Evolutionary conservation across 2,329 filamentous ascomycete genomes (phyloP).

Genomic region (Pseudogymnoascus sp.): DNA sequence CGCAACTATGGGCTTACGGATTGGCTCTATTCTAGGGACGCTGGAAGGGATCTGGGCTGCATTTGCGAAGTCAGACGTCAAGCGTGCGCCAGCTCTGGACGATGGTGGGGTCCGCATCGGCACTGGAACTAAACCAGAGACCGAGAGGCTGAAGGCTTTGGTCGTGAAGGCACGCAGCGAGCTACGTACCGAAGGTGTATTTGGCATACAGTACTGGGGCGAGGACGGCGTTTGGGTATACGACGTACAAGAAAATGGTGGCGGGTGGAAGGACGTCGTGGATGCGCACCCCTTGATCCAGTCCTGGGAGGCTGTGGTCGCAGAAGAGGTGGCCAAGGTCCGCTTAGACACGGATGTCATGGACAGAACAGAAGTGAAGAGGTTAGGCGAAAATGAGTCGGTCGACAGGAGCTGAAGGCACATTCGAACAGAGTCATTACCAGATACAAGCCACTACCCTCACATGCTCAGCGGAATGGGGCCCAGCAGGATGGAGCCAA

Average conservation of each 20-base stretch:
- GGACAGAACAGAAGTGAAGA: slow-evolving; percentile 15
- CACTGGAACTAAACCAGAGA: slow-evolving; percentile 13
- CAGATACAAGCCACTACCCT: neutral
- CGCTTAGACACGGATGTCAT: slow-evolving; percentile 27
- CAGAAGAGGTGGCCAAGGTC: slow-evolving; percentile 34
- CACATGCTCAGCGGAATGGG: neutral
- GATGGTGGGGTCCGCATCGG: neutral
- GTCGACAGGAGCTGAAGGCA: neutral
- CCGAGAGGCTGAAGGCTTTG: slow-evolving; percentile 25
- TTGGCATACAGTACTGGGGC: slow-evolving; percentile 58
- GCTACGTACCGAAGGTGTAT: slow-evolving; percentile 52
- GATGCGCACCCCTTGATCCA: slow-evolving; percentile 56
- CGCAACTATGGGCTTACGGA: slow-evolving; percentile 65
- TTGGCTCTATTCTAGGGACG: slow-evolving; percentile 67
- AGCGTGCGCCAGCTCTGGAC: slow-evolving; percentile 8
- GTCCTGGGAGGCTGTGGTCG: slow-evolving; percentile 48
- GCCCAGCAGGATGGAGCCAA: neutral
- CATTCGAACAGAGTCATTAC: neutral
- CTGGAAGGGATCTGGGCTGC: slow-evolving; percentile 61
- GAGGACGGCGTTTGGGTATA: slow-evolving; percentile 65
- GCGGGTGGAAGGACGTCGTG: slow-evolving; percentile 46
- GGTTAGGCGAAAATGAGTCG: neutral
- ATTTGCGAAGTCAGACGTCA: slow-evolving; percentile 24
- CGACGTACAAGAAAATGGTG: slow-evolving; percentile 37
- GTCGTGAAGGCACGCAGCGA: slow-evolving; percentile 47